Evolutionary conservation across 2,329 filamentous ascomycete genomes (phyloP).

Genomic region (Coniosporium tulheliwenetii): DNA sequence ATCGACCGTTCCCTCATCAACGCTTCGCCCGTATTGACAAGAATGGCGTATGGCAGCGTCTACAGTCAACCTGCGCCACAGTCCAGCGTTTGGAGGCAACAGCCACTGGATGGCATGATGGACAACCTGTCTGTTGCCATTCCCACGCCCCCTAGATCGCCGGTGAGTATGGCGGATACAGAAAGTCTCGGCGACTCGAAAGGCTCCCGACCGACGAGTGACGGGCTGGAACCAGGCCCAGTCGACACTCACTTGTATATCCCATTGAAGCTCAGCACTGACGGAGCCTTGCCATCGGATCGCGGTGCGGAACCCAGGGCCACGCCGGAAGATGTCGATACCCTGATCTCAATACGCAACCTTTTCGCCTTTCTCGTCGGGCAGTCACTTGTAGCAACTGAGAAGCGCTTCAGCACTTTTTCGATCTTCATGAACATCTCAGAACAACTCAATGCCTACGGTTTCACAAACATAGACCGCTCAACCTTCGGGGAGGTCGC

Average conservation of each 20-base stretch:
- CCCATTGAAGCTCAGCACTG: conserved; percentile 39
- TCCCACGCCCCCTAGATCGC: conserved; percentile 13
- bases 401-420: conserved; percentile 38
- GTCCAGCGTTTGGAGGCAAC: conserved; percentile 14
- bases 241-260: conserved; percentile 41
- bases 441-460: conserved; percentile 38
- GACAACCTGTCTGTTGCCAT: conserved; percentile 12
- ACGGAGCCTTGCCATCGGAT: conserved; percentile 21
- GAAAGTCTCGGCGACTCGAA: conserved; percentile 27
- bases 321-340: conserved; percentile 26
- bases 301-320: conserved; percentile 13
- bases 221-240: conserved; percentile 29
- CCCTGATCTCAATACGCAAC: conserved; percentile 43
- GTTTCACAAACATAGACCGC: conserved; percentile 45
- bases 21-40: conserved; percentile 39
- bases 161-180: conserved; percentile 2
- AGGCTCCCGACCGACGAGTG: conserved; percentile 30
- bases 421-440: conserved; percentile 46
- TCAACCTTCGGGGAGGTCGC: conserved; percentile 49
- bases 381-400: conserved; percentile 43
- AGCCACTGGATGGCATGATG: conserved; percentile 9
- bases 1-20: conserved; percentile 43
- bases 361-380: conserved; percentile 49
- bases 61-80: conserved; percentile 21
- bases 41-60: conserved; percentile 38